These are phyloP conservation scores for Colletotrichum brevisporum DNA, from an alignment of 2,329 filamentous ascomycete genomes.

Conservation along the genomic window DNA sequence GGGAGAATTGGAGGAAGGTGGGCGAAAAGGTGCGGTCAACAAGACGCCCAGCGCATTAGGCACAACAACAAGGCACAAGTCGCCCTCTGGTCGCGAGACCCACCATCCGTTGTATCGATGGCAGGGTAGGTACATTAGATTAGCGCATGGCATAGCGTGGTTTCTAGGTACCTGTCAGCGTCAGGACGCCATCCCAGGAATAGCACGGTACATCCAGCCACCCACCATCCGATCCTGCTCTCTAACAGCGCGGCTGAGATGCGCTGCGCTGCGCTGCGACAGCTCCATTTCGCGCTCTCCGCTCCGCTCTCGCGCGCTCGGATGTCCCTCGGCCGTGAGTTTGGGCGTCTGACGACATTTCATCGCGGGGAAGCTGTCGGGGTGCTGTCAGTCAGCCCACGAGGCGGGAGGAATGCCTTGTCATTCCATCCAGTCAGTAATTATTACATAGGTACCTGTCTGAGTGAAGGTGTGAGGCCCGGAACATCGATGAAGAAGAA, in stretches of 20 bases:
- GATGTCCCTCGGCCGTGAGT: slow-evolving; percentile 26
- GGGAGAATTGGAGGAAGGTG: slow-evolving; percentile 44
- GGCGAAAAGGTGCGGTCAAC: slow-evolving; percentile 44
- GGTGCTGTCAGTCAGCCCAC: slow-evolving; percentile 9
- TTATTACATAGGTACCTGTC: background rate
- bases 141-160: background rate
- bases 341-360: slow-evolving; percentile 34
- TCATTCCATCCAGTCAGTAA: too few species aligned
- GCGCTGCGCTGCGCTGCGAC: slow-evolving; percentile 24
- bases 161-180: slow-evolving; percentile 26
- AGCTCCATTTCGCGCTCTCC: slow-evolving; percentile 26
- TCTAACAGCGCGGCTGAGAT: slow-evolving; percentile 38
- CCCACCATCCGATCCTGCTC: slow-evolving; percentile 26
- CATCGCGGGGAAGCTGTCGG: background rate
- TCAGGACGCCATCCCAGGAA: background rate
- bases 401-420: background rate
- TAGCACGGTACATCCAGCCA: slow-evolving; percentile 29
- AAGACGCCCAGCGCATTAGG: slow-evolving; percentile 38
- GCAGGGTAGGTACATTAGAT: slow-evolving; percentile 10
- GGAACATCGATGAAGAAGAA: background rate
- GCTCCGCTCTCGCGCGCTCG: slow-evolving; percentile 35
- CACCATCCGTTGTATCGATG: slow-evolving; percentile 26
- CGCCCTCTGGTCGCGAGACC: slow-evolving; percentile 24
- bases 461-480: background rate
- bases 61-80: slow-evolving; percentile 40